Evolutionary conservation across 768 basidiomycete species (phyloP).

Genomic region (Podaxis sp.): DNA sequence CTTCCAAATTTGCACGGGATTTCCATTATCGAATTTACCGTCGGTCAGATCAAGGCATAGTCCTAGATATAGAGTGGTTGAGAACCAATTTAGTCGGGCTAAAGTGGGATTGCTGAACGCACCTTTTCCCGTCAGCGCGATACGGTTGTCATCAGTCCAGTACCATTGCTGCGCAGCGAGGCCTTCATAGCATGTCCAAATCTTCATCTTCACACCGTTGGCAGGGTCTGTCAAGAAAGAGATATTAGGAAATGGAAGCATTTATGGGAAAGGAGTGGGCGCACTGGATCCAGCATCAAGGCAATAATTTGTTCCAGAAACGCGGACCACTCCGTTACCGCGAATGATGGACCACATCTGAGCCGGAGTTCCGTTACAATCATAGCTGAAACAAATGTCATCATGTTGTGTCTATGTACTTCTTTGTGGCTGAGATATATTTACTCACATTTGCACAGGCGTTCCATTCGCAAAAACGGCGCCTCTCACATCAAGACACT

Average conservation of each 20-base stretch:
- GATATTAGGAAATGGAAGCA: not conserved
- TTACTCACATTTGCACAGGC: constrained; percentile 29
- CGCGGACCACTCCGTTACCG: constrained; percentile 18
- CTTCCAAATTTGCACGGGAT: constrained; percentile 22
- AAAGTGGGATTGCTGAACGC: not conserved
- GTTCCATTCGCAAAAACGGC: constrained; percentile 26
- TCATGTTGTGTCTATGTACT: not conserved
- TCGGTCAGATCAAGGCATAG: constrained; percentile 25
- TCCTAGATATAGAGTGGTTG: not conserved
- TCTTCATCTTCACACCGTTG: constrained; percentile 24
- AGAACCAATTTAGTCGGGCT: not conserved
- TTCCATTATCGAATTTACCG: constrained; percentile 21
- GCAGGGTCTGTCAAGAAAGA: constrained; percentile 15
- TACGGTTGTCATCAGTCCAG: constrained; percentile 18
- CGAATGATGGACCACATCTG: constrained; percentile 21
- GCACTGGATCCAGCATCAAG: constrained; percentile 20
- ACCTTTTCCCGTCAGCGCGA: constrained; percentile 16
- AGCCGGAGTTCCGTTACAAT: constrained; percentile 20
- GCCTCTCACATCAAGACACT: constrained; percentile 32
- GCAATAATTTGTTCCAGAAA: constrained; percentile 19
- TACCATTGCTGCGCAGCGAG: constrained; percentile 23
- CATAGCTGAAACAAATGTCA: constrained; percentile 16
- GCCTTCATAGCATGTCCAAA: constrained; percentile 23
- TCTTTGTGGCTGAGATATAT: not conserved
- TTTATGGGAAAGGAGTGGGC: not conserved